Base-by-base conservation (phyloP, 371 early-diverging fungal genomes). In the Rhizopus sp. region DNA sequence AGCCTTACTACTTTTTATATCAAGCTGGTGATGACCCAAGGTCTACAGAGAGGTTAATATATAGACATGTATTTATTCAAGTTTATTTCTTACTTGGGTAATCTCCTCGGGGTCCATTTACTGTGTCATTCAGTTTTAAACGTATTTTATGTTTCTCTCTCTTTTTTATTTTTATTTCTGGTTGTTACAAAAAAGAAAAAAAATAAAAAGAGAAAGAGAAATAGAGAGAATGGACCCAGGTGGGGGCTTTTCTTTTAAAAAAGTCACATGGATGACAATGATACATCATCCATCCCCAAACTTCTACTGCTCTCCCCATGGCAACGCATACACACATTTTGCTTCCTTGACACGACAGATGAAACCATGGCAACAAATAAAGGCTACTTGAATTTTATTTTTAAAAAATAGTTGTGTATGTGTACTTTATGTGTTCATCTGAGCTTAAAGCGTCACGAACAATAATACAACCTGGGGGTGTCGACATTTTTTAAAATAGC, bases 21-120 rank as follows among this genome's bases (percentile, higher is more conserved):
- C 7, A 6, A 30, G 5, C 16, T 53, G 42, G 30, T 40, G 57
- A 47, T 47, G 57, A 53, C 49, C 58, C 57, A 57, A 63, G 53
- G 58, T 10, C 63, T 63, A 40, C 4, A 49, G 10, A 15, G 8
- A 30, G 8, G 9, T 29, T 39, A 7, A 10, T 39, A 48, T 47
- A 3, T 7, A 17, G 17, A n/a, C 16, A 15, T 29, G 5, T 51
- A 3, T 40, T 13, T 32, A 17, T 47, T 50, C 8, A 33, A 9
- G 33, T 13, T 49, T 5, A 31, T 35, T 33, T 59, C 13, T 41
- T 56, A 73, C 68, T 49, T 60, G 67, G 59, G 63, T 59, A 55
- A 57, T 66, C 63, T 65, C 63, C 54, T 74, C 63, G 62, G 62
- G 63, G 62, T 60, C 66, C 75, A 74, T 74, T 68, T 70, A 74